Base-by-base conservation (phyloP, 495 filamentous ascomycete genomes). In the Xylaria longipes region DNA sequence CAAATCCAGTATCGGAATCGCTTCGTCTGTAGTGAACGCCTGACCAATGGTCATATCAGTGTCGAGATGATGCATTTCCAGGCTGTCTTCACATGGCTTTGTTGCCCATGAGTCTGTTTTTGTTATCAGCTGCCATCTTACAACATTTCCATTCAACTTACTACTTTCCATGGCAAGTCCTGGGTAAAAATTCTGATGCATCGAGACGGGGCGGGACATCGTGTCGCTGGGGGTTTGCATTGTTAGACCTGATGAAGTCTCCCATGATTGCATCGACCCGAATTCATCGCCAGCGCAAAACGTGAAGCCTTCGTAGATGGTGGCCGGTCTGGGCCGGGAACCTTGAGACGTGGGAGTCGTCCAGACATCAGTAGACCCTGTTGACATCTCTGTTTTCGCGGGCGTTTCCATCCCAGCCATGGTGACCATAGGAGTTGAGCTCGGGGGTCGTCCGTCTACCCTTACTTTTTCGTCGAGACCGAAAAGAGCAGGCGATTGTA, bases 231-330 rank as follows among this genome's bases (percentile, higher is more conserved):
- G 81, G 39, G 81, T 78, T 52, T 83, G 80, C 61, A 86, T 82
- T 74, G 82, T 83, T 39, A 86, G 83, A 75, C 87, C 77, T 12
- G 83, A 83, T 35, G 85, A 84, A 12, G 87, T 80, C 71, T 85
- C 87, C 87, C 87, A 90, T 14, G 87, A 84, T 37, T 87, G 80
- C 64, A 88, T 72, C 0, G 83, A 78, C 33, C 81, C 79, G 54
- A 83, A 88, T 22, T 84, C 83, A 48, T 85, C 86, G 29, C 83
- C 81, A 64, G 89, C 80, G 72, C 86, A 87, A 70, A 86, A 89
- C 50, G 85, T 84, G 74, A 89, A 90, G 48, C 84, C 85, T 77
- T 89, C 87, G 66, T 88, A 86, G 69, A 89, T 89, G 50, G 87
- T 88, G 46, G 86, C 85, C 46, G 87, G 85, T 35, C 87, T 80